Evolutionary conservation across 257 asterid genomes (phyloP).

Genomic region (Perilla frutescens): DNA sequence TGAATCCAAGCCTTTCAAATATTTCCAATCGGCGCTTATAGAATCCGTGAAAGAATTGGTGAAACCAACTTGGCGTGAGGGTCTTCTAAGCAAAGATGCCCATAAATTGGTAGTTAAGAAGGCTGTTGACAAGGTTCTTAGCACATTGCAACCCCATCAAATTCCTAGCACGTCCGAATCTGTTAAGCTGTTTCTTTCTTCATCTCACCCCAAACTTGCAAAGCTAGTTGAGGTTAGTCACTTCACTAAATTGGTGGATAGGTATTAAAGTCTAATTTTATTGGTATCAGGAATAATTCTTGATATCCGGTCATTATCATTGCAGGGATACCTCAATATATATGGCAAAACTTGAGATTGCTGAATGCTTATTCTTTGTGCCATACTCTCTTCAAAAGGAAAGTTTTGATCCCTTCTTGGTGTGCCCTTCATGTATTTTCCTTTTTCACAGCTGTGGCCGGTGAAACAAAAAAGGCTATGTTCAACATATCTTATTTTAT

Average conservation of each 20-base stretch:
- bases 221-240: conserved; percentile 88
- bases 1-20: conserved; percentile 56
- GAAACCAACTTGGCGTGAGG: conserved; percentile 81
- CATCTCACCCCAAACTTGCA: conserved; percentile 64
- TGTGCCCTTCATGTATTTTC: conserved; percentile 20
- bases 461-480: conserved; percentile 30
- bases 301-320: conserved; percentile 43
- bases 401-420: conserved; percentile 36
- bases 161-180: conserved; percentile 74
- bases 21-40: conserved; percentile 69
- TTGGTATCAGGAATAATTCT: conserved; percentile 25
- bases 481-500: conserved; percentile 29
- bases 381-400: conserved; percentile 28
- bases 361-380: conserved; percentile 35
- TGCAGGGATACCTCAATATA: conserved; percentile 85
- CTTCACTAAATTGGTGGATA: conserved; percentile 30
- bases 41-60: conserved; percentile 79
- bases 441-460: conserved; percentile 21
- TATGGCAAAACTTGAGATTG: conserved; percentile 62
- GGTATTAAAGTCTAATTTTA: conserved; percentile 21
- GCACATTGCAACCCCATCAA: conserved; percentile 64
- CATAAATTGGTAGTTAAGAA: conserved; percentile 79
- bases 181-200: conserved; percentile 55
- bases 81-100: conserved; percentile 80
- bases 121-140: conserved; percentile 70